Conservation (phyloP, 441 rosid species). For the Arabidopsis lyrata region DNA sequence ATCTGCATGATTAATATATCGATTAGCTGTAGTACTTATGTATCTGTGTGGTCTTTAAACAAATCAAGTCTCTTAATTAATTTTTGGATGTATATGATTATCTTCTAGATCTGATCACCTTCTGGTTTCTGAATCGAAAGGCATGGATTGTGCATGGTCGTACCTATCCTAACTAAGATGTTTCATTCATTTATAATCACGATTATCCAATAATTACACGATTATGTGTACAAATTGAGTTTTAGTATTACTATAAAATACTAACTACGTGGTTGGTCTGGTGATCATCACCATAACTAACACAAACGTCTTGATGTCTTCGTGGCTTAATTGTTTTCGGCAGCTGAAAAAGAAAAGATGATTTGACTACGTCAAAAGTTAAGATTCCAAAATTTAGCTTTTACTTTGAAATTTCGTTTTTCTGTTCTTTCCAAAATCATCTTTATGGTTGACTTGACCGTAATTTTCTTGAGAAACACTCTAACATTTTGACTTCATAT, state of each 20-base stretch:
- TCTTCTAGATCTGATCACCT: conserved; percentile 43
- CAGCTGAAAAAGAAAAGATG: neutral
- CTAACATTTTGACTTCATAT: conserved; percentile 28
- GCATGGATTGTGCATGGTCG: conserved; percentile 45
- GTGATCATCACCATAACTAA: conserved; percentile 33
- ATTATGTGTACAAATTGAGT: conserved; percentile 36
- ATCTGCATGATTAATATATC: conserved; percentile 33
- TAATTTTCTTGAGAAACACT: conserved; percentile 40
- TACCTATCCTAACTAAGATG: conserved; percentile 36
- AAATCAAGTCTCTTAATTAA: conserved; percentile 26
- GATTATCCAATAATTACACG: conserved; percentile 35
- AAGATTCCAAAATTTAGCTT: conserved; percentile 10
- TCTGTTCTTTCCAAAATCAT: neutral
- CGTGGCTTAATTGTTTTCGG: conserved; percentile 10
- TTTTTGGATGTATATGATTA: conserved; percentile 29
- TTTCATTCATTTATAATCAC: conserved; percentile 28
- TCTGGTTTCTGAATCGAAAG: conserved; percentile 21
- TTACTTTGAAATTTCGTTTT: conserved; percentile 3
- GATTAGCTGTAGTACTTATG: conserved; percentile 39
- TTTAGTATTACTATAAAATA: neutral
- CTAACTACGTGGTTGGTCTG: conserved; percentile 34
- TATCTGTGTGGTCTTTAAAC: conserved; percentile 32
- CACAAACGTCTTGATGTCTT: conserved; percentile 25
- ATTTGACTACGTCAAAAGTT: conserved; percentile 7
- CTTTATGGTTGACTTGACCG: conserved; percentile 35